phyloP scores from a whole-genome alignment of 2,329 filamentous ascomycete species.

The Lachnellula hyalina region DNA sequence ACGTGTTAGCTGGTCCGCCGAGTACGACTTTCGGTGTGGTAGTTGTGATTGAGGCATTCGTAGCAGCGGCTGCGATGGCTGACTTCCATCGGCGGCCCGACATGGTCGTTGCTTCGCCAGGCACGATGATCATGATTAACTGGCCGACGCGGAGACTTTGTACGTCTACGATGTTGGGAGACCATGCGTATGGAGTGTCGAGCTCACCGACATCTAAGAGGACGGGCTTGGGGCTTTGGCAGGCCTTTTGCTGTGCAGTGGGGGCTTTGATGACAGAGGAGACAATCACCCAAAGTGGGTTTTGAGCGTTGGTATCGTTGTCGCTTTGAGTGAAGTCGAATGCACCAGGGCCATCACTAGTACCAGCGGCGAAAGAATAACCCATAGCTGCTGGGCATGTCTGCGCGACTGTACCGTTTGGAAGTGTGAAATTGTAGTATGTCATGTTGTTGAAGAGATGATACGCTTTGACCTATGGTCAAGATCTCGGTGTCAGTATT shows the following conservation, averaged over 20 bases:
- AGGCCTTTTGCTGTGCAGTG: constrained; percentile 40
- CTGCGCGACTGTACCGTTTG: constrained; percentile 62
- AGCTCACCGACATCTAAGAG: constrained; percentile 82
- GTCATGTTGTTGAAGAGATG: constrained; percentile 82
- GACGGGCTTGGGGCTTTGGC: constrained; percentile 75
- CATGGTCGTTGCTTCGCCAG: constrained; percentile 90
- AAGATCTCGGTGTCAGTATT: no score
- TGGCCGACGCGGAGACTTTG: constrained; percentile 81
- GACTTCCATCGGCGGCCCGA: constrained; percentile 79
- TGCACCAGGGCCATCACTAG: constrained; percentile 80
- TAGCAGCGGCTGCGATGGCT: constrained; percentile 45
- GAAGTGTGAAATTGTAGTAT: constrained; percentile 66
- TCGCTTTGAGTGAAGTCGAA: constrained; percentile 91
- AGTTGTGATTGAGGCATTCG: constrained; percentile 13
- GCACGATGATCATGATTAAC: constrained; percentile 74
- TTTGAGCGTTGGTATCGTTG: constrained; percentile 58
- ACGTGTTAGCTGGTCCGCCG: constrained; percentile 83
- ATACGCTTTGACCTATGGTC: constrained; percentile 51
- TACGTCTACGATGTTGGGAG: constrained; percentile 84
- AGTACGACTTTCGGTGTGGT: constrained; percentile 68
- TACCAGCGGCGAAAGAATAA: constrained; percentile 87
- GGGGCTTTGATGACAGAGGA: constrained; percentile 66
- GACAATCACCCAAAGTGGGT: constrained; percentile 68
- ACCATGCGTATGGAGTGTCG: constrained; percentile 72
- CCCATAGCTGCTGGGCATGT: constrained; percentile 86